phyloP scores from a whole-genome alignment of 352 stramenopile species.

The Phytopythium aichiense region DNA sequence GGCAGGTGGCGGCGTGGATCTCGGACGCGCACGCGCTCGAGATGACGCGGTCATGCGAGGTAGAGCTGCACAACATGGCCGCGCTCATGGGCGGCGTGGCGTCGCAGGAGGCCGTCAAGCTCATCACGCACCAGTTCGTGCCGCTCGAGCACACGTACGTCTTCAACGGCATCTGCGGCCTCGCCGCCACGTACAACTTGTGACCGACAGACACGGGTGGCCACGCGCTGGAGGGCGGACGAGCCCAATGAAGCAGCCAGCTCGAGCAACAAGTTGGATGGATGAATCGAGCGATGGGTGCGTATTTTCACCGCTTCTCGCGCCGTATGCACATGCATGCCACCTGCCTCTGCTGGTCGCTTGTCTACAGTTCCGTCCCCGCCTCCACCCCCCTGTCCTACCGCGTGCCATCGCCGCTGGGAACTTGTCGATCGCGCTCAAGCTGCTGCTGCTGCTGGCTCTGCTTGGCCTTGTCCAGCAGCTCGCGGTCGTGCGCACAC shows the following conservation, averaged over 20 bases:
- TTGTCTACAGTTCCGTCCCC: not conserved
- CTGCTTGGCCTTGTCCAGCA: constrained; percentile 8
- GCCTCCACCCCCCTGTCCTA: not conserved
- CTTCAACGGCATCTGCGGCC: constrained; percentile 95
- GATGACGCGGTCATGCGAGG: constrained; percentile 90
- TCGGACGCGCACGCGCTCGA: constrained; percentile 82
- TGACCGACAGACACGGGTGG: constrained; percentile 19
- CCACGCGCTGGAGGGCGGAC: not conserved
- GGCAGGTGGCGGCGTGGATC: constrained; percentile 44
- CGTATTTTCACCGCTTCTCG: not conserved
- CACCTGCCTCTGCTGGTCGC: not conserved
- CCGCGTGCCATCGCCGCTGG: not conserved
- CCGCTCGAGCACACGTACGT: constrained; percentile 97
- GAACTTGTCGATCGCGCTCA: not conserved
- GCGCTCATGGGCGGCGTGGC: constrained; percentile 95
- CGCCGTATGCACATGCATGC: not conserved
- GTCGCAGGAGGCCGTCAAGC: constrained; percentile 97
- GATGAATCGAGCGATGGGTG: not conserved
- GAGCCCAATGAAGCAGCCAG: not conserved
- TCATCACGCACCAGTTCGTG: constrained; percentile 97
- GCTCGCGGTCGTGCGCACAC: constrained; percentile 42
- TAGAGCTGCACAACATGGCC: constrained; percentile 93
- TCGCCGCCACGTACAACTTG: constrained; percentile 68
- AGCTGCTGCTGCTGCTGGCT: not conserved
- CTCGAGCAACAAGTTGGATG: not conserved